Percentiles rank a stretch among this genome's conserved stretches.
These are phyloP conservation scores for Huntiella savannae DNA, from an alignment of 2,329 filamentous ascomycete genomes.

Conservation along the genomic window DNA sequence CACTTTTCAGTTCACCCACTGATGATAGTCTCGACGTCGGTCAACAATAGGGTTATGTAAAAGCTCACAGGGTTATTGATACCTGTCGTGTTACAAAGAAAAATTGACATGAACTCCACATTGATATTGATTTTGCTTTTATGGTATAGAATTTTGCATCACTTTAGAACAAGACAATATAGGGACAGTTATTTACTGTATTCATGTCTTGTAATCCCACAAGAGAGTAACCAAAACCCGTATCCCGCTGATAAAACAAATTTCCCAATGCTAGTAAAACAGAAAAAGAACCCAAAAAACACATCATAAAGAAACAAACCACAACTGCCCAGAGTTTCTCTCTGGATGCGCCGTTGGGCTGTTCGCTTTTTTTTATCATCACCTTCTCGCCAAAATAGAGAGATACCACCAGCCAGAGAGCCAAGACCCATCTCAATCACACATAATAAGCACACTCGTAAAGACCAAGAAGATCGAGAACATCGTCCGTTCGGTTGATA, in stretches of 20 bases:
- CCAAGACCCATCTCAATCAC: not conserved
- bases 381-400: not conserved
- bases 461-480: not conserved
- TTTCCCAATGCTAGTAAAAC: not conserved
- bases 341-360: not conserved
- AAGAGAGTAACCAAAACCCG: constrained; percentile 4
- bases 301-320: not conserved
- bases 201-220: constrained; percentile 2
- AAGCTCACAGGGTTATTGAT: no score
- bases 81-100: no score
- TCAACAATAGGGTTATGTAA: no score
- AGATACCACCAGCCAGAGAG: not conserved
- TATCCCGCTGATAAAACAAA: not conserved
- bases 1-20: no score
- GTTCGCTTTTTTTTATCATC: not conserved
- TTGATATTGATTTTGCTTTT: no score
- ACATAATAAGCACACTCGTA: not conserved
- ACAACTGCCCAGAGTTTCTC: not conserved
- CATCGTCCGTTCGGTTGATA: constrained; percentile 1
- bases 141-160: no score
- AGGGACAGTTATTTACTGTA: constrained; percentile 2
- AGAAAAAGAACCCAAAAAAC: not conserved
- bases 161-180: not conserved
- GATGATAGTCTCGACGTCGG: no score
- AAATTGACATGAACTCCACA: no score